phyloP scores from a whole-genome alignment of 164 flowering plant genomes.

The Umbellularia californica region DNA sequence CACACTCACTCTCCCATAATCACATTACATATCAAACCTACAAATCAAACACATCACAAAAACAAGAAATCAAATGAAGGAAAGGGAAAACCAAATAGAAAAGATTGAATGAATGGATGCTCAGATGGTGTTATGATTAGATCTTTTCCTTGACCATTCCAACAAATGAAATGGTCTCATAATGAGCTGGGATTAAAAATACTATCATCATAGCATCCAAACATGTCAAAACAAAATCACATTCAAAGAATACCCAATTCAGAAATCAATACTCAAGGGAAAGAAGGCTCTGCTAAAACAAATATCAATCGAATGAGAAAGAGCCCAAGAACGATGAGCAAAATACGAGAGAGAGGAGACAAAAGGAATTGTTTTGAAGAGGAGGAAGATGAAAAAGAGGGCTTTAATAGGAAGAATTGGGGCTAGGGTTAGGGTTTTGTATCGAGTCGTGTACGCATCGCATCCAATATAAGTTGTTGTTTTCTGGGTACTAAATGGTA shows the following conservation, averaged over 20 bases:
- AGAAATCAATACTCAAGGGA: not conserved
- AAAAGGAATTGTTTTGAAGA: too few relatives aligned
- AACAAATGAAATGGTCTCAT: conserved; percentile 1
- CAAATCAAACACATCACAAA: not conserved
- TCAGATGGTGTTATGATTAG: not conserved
- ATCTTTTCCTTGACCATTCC: conserved; percentile 6
- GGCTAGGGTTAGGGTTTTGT: not conserved
- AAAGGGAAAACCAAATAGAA: not conserved
- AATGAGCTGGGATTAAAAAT: conserved; percentile 13
- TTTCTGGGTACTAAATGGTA: too few relatives aligned
- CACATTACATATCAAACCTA: not conserved
- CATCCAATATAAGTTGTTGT: too few relatives aligned
- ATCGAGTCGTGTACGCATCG: too few relatives aligned
- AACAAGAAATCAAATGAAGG: not conserved
- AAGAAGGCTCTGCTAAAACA: not conserved
- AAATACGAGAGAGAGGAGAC: not conserved
- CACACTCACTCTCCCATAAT: too few relatives aligned
- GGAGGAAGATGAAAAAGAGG: not conserved
- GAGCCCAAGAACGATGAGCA: not conserved
- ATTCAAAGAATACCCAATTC: not conserved
- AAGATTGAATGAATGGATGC: not conserved
- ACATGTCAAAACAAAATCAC: not conserved
- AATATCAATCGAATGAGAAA: not conserved
- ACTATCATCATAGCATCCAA: conserved; percentile 9
- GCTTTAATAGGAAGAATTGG: not conserved